Evolutionary conservation across 306 rosid genomes (phyloP), one percentile per base, ranked within the genome.

Genomic region (Sechiopsis laciniata): DNA sequence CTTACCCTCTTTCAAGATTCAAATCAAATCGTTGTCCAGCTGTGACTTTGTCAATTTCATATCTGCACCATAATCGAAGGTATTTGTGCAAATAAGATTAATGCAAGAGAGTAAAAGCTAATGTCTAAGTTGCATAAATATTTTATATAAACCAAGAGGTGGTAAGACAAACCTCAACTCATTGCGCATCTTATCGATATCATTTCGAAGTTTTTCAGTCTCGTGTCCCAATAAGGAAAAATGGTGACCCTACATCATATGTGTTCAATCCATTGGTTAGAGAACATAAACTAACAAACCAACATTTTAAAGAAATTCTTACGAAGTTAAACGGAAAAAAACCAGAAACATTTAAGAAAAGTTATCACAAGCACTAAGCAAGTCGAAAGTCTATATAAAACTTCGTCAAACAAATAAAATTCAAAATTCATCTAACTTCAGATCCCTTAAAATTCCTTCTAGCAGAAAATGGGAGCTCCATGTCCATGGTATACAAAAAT

Each of bases 11-110:
- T 76, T 94, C 99, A 51, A 94, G 99, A 86, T 91, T 94, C 86
- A 94, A 86, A 84, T 94, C 99, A 83, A 94, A 79, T 58, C 97
- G 85, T 80, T 94, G 97, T 61, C 97, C 97, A 20, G 97, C 96
- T 14, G 96, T 91, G 70, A 94, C 92, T 86, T 91, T 91, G 75
- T 94, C 97, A 0, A 94, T 91, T 80, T 94, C 99, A 77, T 89
- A 88, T 85, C 99, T 94, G 82, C 77, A 76, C 78, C 56, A 78
- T 62, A 81, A 69, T 72, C 72, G 78, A 20, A 70, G 70, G 73
- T 22, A 35, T 59, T 74, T 71, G 59, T n/a, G 24, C 57, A 21
- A 69, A 48, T 57, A 73, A 29, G 64, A 68, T 64, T 35, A 77
- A 82, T 53, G 64, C 71, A 35, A 74, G 32, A 59, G 42, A 73